A percentile compares a stretch with the other conserved stretches of the same genome.
Evolutionary conservation across 164 flowering plant genomes (phyloP).

Genomic region (Aristolochia californica): DNA sequence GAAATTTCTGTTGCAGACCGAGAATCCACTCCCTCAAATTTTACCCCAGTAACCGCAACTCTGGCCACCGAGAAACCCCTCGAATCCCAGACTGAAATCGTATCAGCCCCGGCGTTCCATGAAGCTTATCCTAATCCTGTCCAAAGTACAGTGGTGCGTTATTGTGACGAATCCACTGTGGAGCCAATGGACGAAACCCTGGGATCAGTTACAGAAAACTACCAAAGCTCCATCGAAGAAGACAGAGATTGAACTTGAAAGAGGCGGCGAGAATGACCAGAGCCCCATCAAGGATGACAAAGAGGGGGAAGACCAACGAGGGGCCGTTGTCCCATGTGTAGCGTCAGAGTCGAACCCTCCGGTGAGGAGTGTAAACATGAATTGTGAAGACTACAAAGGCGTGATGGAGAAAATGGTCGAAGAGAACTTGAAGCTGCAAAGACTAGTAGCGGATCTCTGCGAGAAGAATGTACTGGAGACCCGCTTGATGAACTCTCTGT

Average conservation of each 20-base stretch:
- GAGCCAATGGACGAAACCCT: constrained; percentile 4
- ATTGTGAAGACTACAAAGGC: constrained; percentile 4
- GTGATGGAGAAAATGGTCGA: constrained; percentile 37
- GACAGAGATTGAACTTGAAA: constrained; percentile 1
- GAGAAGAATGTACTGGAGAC: constrained; percentile 42
- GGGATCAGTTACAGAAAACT: neutral
- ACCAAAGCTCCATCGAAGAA: constrained; percentile 1
- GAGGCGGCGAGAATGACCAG: too few relatives aligned
- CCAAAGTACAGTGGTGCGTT: too few relatives aligned
- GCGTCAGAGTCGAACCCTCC: too few relatives aligned
- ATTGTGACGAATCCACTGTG: neutral
- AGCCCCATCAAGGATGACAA: constrained; percentile 1
- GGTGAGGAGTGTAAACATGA: constrained; percentile 3
- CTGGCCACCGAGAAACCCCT: too few relatives aligned
- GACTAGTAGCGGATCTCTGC: constrained; percentile 35
- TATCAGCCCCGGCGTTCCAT: too few relatives aligned
- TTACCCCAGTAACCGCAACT: too few relatives aligned
- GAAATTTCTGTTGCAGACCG: too few relatives aligned
- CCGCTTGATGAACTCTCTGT: constrained; percentile 27
- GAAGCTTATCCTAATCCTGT: too few relatives aligned
- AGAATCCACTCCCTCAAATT: too few relatives aligned
- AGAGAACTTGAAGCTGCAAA: constrained; percentile 46
- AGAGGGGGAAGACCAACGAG: constrained; percentile 5
- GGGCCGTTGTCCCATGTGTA: too few relatives aligned
- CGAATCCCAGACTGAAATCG: too few relatives aligned